Conservation (phyloP, 352 stramenopile genomes). For the Globisporangium viniferum region DNA sequence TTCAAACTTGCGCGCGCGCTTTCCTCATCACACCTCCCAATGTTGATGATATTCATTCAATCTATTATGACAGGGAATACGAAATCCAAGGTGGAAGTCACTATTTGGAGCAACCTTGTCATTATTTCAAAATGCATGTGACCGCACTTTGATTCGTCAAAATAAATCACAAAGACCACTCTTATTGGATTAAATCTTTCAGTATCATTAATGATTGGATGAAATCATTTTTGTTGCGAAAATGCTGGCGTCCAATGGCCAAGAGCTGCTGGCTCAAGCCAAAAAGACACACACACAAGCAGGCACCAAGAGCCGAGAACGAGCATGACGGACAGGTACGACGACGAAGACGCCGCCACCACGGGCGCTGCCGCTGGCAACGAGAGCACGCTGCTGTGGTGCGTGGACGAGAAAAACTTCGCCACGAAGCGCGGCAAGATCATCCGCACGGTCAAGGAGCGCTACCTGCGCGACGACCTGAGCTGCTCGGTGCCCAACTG, state of each 20-base stretch:
- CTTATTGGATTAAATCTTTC: neutral
- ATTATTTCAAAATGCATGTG: neutral
- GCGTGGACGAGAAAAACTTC: constrained; percentile 72
- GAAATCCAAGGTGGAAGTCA: neutral
- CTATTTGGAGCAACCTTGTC: neutral
- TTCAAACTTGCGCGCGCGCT: constrained; percentile 1
- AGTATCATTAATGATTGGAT: neutral
- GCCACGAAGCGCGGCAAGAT: constrained; percentile 78
- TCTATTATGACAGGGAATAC: neutral
- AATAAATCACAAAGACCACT: neutral
- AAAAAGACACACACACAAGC: neutral
- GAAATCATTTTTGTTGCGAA: neutral
- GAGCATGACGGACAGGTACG: neutral
- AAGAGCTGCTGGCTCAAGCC: neutral
- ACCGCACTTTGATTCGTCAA: neutral
- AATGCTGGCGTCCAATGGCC: neutral
- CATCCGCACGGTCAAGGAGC: constrained; percentile 80
- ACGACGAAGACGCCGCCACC: neutral
- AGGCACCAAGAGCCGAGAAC: neutral
- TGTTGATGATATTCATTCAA: no score
- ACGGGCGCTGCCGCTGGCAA: neutral
- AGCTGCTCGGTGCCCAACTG: constrained; percentile 68
- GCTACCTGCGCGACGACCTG: constrained; percentile 87
- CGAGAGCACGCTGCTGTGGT: constrained; percentile 55
- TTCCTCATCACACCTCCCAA: neutral